Percentiles rank a stretch among this genome's conserved stretches.
Evolutionary conservation across 2,329 filamentous ascomycete genomes (phyloP).

Genomic region (Aspergillus luchuensis): DNA sequence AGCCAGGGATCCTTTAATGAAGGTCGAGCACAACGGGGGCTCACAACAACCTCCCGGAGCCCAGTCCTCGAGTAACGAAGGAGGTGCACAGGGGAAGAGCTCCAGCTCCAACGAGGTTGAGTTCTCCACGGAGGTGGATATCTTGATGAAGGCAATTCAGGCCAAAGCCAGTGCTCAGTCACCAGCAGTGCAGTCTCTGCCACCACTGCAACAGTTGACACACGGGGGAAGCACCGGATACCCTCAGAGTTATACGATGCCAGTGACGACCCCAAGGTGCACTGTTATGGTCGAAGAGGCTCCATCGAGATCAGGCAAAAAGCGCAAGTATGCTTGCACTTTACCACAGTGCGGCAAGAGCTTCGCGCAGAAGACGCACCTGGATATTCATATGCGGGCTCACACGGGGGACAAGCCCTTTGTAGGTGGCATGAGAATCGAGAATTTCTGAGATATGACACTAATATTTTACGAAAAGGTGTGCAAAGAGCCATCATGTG

Average conservation of each 20-base stretch:
- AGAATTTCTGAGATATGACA: too few relatives aligned
- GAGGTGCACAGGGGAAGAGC: slow-evolving; percentile 41
- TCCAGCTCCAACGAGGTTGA: slow-evolving; percentile 55
- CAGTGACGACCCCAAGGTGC: slow-evolving; percentile 22
- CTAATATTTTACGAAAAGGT: slow-evolving; percentile 43
- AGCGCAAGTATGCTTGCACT: slow-evolving; percentile 72
- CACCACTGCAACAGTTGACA: slow-evolving; percentile 39
- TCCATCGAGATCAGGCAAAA: slow-evolving; percentile 40
- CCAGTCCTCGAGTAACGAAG: slow-evolving; percentile 11
- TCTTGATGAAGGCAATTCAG: slow-evolving; percentile 86
- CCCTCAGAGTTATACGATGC: slow-evolving; percentile 26
- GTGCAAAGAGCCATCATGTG: slow-evolving; percentile 73
- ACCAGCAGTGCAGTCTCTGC: slow-evolving; percentile 34
- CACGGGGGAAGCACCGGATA: slow-evolving; percentile 26
- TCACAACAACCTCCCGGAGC: slow-evolving; percentile 10
- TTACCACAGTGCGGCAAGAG: slow-evolving; percentile 74
- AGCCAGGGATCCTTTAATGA: slow-evolving; percentile 23
- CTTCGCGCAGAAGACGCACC: slow-evolving; percentile 89
- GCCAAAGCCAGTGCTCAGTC: slow-evolving; percentile 52
- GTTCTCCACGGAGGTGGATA: slow-evolving; percentile 82
- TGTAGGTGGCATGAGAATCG: slow-evolving; percentile 55
- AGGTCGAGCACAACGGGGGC: slow-evolving; percentile 10
- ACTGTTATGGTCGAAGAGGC: slow-evolving; percentile 37
- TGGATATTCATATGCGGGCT: slow-evolving; percentile 83
- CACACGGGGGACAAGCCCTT: slow-evolving; percentile 92